Base-by-base conservation (phyloP, 495 filamentous ascomycete species). In the Xylaria scruposa region DNA sequence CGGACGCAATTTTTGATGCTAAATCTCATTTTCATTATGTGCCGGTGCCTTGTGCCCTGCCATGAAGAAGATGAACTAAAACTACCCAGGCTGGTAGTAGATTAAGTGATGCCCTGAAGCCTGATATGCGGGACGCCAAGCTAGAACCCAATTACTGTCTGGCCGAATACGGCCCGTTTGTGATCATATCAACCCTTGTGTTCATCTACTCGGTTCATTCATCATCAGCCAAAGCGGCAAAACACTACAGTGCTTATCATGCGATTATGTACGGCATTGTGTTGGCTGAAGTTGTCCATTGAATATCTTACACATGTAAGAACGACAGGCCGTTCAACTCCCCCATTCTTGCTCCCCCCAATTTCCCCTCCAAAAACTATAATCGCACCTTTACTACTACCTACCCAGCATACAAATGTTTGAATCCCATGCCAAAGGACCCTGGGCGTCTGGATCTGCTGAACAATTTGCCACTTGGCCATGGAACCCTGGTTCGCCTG, bases 1-100 rank as follows among this genome's bases (percentile, higher is more conserved):
- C 60, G 72, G 71, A 65, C 73, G 77, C 17, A 79, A 79, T 79
- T 79, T 79, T 79, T 79, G 77, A 21, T 79, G 2, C 77, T 51
- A 4, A 8, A 54, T 38, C 51, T 61, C 29, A 68, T 71, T 79
- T 78, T 78, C 76, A 49, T 76, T 75, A 47, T 78, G 74, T 56
- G 40, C 75, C n/a, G 64, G 3, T 66, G 71, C 76, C 66, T 74
- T 31, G 61, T 38, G 75, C 73, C 72, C 62, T 29, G 77, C 44
- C 75, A 73, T 76, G 75, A 76, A 66, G 77, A 77, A 79, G 74
- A 79, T 63, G 36, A 44, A 38, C 17, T 31, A n/a, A n/a, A n/a
- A n/a, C n/a, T n/a, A n/a, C n/a, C n/a, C n/a, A n/a, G n/a, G n/a
- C n/a, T n/a, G n/a, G n/a, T n/a, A n/a, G n/a, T n/a, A n/a, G n/a